These are phyloP conservation scores for Myxozyma kluyveri DNA, from an alignment of 805 yeast genomes.

Conservation along the genomic window DNA sequence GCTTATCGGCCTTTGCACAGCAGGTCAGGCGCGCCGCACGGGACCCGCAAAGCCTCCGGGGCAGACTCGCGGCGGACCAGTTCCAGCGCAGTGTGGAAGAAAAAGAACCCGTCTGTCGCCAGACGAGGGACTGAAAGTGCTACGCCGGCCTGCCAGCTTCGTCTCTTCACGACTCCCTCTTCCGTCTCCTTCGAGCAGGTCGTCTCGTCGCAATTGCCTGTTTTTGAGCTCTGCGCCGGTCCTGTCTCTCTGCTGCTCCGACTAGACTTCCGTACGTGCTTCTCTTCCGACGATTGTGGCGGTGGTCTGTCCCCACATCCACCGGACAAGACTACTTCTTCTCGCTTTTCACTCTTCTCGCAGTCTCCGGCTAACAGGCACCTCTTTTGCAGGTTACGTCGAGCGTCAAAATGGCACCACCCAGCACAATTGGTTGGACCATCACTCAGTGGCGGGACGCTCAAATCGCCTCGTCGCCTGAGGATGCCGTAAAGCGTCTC, in stretches of 20 bases:
- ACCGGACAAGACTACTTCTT: too few relatives aligned
- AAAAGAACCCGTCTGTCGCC: too few relatives aligned
- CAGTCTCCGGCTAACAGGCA: not conserved
- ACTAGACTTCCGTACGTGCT: too few relatives aligned
- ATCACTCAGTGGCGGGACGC: conserved; percentile 71
- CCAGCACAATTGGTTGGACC: conserved; percentile 66
- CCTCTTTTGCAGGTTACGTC: not conserved
- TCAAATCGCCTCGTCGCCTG: conserved; percentile 62
- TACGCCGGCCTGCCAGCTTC: not conserved
- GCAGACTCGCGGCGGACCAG: too few relatives aligned
- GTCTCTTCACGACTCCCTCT: not conserved
- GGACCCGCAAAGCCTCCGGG: too few relatives aligned
- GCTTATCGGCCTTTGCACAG: too few relatives aligned
- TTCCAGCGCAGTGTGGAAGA: too few relatives aligned
- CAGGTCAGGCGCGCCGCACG: conserved; percentile 1
- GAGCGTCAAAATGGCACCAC: conserved; percentile 15
- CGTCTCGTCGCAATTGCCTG: conserved; percentile 1
- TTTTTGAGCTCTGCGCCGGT: not conserved
- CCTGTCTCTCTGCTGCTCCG: too few relatives aligned
- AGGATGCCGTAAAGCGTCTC: conserved; percentile 55
- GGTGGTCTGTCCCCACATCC: too few relatives aligned
- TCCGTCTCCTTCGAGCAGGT: not conserved
- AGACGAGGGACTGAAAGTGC: too few relatives aligned
- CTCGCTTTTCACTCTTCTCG: not conserved
- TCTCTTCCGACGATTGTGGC: too few relatives aligned